phyloP scores from a whole-genome alignment of 2,329 filamentous ascomycete genomes.

The Verticillium albo-atrum region DNA sequence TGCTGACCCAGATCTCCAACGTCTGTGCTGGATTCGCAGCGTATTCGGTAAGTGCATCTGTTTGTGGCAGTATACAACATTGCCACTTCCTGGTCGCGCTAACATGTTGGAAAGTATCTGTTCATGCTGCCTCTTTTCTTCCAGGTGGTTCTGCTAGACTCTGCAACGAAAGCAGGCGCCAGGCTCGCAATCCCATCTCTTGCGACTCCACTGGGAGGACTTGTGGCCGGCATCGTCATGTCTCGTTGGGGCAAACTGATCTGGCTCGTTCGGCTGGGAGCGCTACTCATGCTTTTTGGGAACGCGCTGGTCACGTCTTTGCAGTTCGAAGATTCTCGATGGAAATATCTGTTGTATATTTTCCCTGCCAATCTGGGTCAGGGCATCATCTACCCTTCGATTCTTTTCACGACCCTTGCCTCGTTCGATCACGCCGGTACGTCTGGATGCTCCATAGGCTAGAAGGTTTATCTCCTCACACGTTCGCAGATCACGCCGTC shows the following conservation, averaged over 20 bases:
- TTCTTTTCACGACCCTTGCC: slow-evolving; percentile 58
- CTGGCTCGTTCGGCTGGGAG: slow-evolving; percentile 45
- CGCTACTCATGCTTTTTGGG: slow-evolving; percentile 47
- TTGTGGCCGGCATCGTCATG: slow-evolving; percentile 55
- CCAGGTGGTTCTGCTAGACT: slow-evolving; percentile 60
- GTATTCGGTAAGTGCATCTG: slow-evolving; percentile 49
- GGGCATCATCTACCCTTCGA: slow-evolving; percentile 53
- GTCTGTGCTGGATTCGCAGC: slow-evolving; percentile 56
- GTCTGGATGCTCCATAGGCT: slow-evolving; percentile 9
- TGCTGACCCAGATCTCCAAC: slow-evolving; percentile 54
- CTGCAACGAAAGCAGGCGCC: slow-evolving; percentile 58
- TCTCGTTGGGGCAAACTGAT: slow-evolving; percentile 49
- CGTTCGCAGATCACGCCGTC: slow-evolving; percentile 52
- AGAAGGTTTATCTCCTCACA: not conserved
- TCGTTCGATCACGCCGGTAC: slow-evolving; percentile 56
- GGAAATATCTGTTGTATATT: slow-evolving; percentile 53
- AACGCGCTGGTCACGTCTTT: slow-evolving; percentile 48
- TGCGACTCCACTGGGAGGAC: slow-evolving; percentile 51
- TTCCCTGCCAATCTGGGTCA: slow-evolving; percentile 56
- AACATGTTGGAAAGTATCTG: slow-evolving; percentile 39
- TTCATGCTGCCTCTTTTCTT: slow-evolving; percentile 71
- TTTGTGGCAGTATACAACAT: not conserved
- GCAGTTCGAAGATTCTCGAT: slow-evolving; percentile 41
- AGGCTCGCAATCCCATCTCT: slow-evolving; percentile 61
- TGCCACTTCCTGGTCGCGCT: not conserved